Evolutionary conservation across 2,329 filamentous ascomycete genomes (phyloP).

Genomic region (Aspergillus spinulosporus): DNA sequence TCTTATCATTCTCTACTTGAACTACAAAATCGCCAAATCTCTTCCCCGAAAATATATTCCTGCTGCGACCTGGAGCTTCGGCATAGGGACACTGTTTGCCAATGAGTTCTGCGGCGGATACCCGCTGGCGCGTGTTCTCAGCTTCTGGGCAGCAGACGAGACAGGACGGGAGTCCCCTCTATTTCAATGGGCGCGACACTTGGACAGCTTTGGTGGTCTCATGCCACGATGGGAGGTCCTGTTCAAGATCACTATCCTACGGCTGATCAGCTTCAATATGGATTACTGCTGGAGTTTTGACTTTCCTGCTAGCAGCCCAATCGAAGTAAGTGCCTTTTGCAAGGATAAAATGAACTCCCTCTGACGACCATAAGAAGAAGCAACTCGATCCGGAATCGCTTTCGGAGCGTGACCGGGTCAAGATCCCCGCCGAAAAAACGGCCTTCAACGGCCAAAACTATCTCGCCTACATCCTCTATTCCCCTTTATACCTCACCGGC

Average conservation of each 20-base stretch:
- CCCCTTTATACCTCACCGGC: constrained; percentile 86
- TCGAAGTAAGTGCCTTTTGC: constrained; percentile 68
- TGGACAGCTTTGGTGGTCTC: constrained; percentile 81
- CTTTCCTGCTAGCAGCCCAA: constrained; percentile 60
- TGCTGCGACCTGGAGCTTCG: constrained; percentile 82
- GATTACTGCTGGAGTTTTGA: constrained; percentile 93
- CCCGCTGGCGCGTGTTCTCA: constrained; percentile 63
- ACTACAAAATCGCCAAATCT: constrained; percentile 74
- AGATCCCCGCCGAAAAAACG: constrained; percentile 66
- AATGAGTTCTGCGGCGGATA: constrained; percentile 86
- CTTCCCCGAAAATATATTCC: constrained; percentile 73
- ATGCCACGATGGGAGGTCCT: constrained; percentile 89
- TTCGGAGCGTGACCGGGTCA: constrained; percentile 83
- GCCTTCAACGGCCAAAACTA: constrained; percentile 85
- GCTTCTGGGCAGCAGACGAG: constrained; percentile 47
- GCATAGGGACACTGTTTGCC: constrained; percentile 78
- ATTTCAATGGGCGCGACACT: constrained; percentile 64
- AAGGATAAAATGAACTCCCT: constrained; percentile 6
- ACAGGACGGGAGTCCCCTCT: constrained; percentile 46
- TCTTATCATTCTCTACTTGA: constrained; percentile 73
- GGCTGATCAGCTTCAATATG: constrained; percentile 93
- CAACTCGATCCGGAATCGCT: constrained; percentile 84
- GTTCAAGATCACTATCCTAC: constrained; percentile 92
- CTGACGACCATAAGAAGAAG: constrained; percentile 79
- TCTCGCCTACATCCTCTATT: constrained; percentile 84